Percentiles rank a stretch among this genome's conserved stretches.
Conservation (phyloP, 2,329 filamentous ascomycete species). For the Aspergillus pseudonomiae region DNA sequence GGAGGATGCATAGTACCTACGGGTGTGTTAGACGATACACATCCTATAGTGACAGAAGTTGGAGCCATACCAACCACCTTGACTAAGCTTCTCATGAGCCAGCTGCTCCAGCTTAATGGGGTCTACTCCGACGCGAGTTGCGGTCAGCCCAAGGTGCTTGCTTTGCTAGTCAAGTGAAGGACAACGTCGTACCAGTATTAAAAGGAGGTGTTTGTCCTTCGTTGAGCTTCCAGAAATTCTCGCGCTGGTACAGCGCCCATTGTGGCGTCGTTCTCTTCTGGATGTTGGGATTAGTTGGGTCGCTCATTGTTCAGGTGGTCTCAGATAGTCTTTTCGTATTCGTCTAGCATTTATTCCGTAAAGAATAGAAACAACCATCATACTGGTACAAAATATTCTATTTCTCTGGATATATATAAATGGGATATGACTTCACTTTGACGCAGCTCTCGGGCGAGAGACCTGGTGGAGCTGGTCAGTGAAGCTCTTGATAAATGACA, state of each 20-base stretch:
- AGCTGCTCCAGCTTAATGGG: conserved; percentile 62
- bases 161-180: not conserved
- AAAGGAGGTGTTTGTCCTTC: conserved; percentile 54
- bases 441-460: conserved; percentile 24
- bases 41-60: not conserved
- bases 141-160: not conserved
- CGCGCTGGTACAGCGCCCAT: conserved; percentile 58
- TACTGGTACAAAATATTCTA: not conserved
- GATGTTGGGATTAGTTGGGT: conserved; percentile 57
- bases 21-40: not conserved
- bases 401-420: not conserved
- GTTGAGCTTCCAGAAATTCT: conserved; percentile 59
- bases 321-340: not conserved
- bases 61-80: conserved; percentile 55
- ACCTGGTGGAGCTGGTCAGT: conserved; percentile 4
- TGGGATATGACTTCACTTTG: conserved; percentile 34
- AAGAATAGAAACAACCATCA: not conserved
- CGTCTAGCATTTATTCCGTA: not conserved
- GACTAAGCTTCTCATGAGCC: conserved; percentile 58
- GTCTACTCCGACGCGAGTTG: conserved; percentile 30
- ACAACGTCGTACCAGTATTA: conserved; percentile 49
- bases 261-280: conserved; percentile 55
- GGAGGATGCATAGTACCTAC: conserved; percentile 39
- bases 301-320: conserved; percentile 30
- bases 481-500: not conserved